These are phyloP conservation scores for Bipolaris zeicola DNA, from an alignment of 2,329 filamentous ascomycete species.

Conservation along the genomic window DNA sequence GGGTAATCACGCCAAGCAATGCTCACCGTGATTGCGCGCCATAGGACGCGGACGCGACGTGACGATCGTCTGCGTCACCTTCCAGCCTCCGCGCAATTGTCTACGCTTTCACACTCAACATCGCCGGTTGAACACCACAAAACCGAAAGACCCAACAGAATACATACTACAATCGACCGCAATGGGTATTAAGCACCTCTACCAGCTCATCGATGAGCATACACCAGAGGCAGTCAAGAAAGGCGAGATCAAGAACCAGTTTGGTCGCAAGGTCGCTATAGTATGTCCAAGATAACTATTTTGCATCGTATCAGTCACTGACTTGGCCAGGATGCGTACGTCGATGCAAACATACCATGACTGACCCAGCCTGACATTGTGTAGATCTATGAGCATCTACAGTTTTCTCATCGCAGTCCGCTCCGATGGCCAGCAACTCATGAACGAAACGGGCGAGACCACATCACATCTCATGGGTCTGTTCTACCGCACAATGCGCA, in stretches of 20 bases:
- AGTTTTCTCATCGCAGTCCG: constrained; percentile 97
- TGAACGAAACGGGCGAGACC: constrained; percentile 91
- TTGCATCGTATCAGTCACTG: constrained; percentile 15
- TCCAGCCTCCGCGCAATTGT: constrained; percentile 23
- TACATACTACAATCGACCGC: constrained; percentile 5
- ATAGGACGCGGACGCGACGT: constrained; percentile 28
- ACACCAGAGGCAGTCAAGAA: constrained; percentile 95
- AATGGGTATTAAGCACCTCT: constrained; percentile 53
- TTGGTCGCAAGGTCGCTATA: constrained; percentile 97
- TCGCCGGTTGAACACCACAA: background rate
- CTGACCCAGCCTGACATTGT: constrained; percentile 16
- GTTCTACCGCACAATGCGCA: constrained; percentile 98
- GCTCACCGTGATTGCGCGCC: constrained; percentile 38
- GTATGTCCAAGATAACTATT: constrained; percentile 58
- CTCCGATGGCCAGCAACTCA: constrained; percentile 94
- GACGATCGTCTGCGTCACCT: constrained; percentile 27
- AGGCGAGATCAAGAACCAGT: constrained; percentile 98
- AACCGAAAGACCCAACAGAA: background rate
- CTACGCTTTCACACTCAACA: constrained; percentile 11
- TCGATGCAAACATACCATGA: background rate
- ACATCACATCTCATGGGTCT: constrained; percentile 99
- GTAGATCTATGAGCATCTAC: constrained; percentile 96
- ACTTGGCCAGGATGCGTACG: constrained; percentile 55
- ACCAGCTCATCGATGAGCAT: constrained; percentile 69
- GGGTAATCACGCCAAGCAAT: constrained; percentile 30